These are phyloP conservation scores for Thelephora aurantiotincta DNA, from an alignment of 768 basidiomycete species.

Conservation along the genomic window DNA sequence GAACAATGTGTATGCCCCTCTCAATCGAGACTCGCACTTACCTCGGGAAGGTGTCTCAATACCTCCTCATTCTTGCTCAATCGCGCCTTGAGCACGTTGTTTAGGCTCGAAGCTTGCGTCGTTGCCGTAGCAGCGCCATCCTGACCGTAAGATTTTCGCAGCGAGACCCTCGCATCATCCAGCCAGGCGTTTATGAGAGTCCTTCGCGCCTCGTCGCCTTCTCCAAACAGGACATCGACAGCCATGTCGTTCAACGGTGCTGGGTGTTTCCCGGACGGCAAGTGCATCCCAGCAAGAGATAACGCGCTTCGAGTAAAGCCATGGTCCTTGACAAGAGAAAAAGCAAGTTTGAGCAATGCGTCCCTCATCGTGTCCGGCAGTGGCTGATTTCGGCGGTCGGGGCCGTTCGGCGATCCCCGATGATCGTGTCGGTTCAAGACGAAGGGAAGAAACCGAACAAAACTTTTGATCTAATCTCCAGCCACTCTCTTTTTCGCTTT, in stretches of 20 bases:
- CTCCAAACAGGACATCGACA: conserved; percentile 61
- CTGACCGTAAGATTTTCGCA: conserved; percentile 17
- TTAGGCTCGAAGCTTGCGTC: conserved; percentile 20
- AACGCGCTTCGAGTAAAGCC: conserved; percentile 68
- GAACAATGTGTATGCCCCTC: background rate
- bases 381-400: too few species aligned
- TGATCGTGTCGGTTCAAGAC: too few species aligned
- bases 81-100: conserved; percentile 38
- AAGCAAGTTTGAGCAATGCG: conserved; percentile 40
- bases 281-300: conserved; percentile 43
- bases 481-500: too few species aligned
- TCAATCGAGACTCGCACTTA: conserved; percentile 16
- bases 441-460: too few species aligned
- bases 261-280: conserved; percentile 31
- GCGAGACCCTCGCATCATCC: conserved; percentile 42
- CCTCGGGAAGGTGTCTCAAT: conserved; percentile 52
- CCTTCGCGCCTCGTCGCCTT: conserved; percentile 48
- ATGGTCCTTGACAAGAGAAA: conserved; percentile 48
- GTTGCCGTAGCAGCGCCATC: background rate
- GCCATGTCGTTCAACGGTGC: conserved; percentile 57
- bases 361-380: conserved; percentile 5
- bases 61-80: conserved; percentile 57
- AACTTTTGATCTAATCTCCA: too few species aligned
- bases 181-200: conserved; percentile 65
- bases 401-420: too few species aligned